Percentiles rank a stretch among this genome's conserved stretches.
These are phyloP conservation scores for Aciculosporium take DNA, from an alignment of 2,329 filamentous ascomycete genomes.

Conservation along the genomic window DNA sequence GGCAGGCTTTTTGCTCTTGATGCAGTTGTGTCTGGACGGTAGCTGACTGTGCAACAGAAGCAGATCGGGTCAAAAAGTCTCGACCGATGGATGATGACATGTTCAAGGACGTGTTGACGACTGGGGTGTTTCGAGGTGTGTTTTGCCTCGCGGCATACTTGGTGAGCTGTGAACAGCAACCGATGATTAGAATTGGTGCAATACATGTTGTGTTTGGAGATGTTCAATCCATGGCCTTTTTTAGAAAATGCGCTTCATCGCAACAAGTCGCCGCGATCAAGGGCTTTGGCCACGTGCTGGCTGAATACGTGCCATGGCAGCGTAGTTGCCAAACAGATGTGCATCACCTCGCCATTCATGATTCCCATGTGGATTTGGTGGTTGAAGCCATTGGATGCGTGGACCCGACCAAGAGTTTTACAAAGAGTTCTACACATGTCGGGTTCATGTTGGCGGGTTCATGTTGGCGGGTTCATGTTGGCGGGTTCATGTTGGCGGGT, in stretches of 20 bases:
- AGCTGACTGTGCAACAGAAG: neutral
- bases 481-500: no score
- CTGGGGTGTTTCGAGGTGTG: neutral
- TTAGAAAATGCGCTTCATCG: neutral
- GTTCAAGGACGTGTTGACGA: neutral
- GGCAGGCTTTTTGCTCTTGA: neutral
- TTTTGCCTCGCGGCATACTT: neutral
- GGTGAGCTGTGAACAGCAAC: neutral
- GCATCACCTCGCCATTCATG: conserved; percentile 8
- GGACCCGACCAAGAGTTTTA: no score
- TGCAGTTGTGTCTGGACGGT: neutral
- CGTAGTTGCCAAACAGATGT: neutral
- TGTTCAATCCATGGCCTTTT: neutral
- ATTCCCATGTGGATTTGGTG: no score
- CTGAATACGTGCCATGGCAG: conserved; percentile 2
- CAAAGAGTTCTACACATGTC: no score
- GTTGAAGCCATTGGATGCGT: no score
- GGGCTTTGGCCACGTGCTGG: neutral
- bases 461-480: no score
- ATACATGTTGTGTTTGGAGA: neutral
- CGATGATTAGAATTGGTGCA: neutral
- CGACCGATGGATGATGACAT: neutral
- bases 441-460: no score
- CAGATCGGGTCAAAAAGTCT: neutral
- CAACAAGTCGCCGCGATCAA: no score